Evolutionary conservation across 2,329 filamentous ascomycete species (phyloP).

Genomic region (Didymella sp.): DNA sequence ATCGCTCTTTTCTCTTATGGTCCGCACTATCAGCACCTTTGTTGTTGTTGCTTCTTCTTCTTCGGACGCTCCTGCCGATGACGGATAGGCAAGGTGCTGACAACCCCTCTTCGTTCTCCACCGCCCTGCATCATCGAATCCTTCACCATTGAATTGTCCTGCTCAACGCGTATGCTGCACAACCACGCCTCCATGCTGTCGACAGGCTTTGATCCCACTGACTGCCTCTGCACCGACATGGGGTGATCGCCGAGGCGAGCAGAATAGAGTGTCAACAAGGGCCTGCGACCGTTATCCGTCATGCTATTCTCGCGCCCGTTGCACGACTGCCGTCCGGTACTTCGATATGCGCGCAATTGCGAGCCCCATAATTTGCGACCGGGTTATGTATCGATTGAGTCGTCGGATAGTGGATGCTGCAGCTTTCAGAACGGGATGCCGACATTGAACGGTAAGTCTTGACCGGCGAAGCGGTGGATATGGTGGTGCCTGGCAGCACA

Average conservation of each 20-base stretch:
- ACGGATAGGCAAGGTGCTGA: neutral
- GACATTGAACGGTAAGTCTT: conserved; percentile 6
- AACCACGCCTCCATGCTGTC: conserved; percentile 3
- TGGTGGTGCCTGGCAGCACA: conserved; percentile 1
- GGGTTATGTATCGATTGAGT: neutral
- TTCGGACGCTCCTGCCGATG: neutral
- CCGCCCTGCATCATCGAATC: neutral
- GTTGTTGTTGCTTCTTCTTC: conserved; percentile 1
- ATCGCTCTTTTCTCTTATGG: neutral
- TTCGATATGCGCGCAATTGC: conserved; percentile 12
- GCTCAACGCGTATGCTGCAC: conserved; percentile 16
- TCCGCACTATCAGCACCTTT: neutral
- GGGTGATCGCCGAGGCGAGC: conserved; percentile 2
- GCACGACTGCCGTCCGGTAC: conserved; percentile 8
- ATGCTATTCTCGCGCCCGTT: conserved; percentile 10
- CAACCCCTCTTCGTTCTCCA: neutral
- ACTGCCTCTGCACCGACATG: neutral
- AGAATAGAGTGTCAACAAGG: conserved; percentile 4
- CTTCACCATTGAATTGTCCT: conserved; percentile 2
- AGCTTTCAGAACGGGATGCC: conserved; percentile 1
- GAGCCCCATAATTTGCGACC: neutral
- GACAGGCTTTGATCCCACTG: neutral
- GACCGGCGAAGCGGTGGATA: neutral
- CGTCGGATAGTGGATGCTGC: neutral
- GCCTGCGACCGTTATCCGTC: conserved; percentile 17